A percentile compares a stretch with the other conserved stretches of the same genome.
phyloP scores from a whole-genome alignment of 2,329 filamentous ascomycete genomes.

The Calonectria crousiana region DNA sequence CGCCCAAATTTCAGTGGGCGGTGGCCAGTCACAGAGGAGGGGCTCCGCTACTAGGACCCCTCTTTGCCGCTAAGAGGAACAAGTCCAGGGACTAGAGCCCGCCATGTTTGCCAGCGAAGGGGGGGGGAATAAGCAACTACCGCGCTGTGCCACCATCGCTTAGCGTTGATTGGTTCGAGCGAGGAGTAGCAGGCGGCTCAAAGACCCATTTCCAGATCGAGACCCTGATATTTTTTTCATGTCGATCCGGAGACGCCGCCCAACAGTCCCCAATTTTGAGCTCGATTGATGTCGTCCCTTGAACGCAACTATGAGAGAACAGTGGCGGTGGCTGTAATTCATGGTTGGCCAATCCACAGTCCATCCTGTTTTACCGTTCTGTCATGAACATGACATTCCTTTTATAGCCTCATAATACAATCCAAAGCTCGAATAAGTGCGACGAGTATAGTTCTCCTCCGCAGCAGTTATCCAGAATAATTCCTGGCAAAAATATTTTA shows the following conservation, averaged over 20 bases:
- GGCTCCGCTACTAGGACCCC: not conserved
- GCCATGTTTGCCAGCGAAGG: not conserved
- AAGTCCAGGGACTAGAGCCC: slow-evolving; percentile 5
- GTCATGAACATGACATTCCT: not conserved
- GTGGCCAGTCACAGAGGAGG: slow-evolving; percentile 4
- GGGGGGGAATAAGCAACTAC: not conserved
- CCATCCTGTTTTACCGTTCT: not conserved
- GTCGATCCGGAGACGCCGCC: slow-evolving; percentile 8
- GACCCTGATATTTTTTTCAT: not conserved
- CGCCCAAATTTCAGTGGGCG: slow-evolving; percentile 38
- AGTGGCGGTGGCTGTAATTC: not conserved
- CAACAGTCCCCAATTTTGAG: not conserved
- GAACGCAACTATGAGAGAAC: not conserved
- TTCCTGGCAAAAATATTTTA: not conserved
- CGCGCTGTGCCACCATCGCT: not conserved
- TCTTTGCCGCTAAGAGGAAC: not conserved
- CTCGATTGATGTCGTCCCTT: not conserved
- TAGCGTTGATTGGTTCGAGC: not conserved
- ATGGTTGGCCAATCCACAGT: not conserved
- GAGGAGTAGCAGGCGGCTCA: not conserved
- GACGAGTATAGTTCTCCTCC: not conserved
- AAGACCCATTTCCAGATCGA: not conserved
- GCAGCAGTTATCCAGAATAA: not conserved
- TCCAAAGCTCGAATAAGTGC: not conserved
- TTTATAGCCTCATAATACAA: not conserved